Percentiles rank a stretch among this genome's conserved stretches.
Evolutionary conservation across 768 basidiomycete species (phyloP).

Genomic region (Albatrellus ellisii): DNA sequence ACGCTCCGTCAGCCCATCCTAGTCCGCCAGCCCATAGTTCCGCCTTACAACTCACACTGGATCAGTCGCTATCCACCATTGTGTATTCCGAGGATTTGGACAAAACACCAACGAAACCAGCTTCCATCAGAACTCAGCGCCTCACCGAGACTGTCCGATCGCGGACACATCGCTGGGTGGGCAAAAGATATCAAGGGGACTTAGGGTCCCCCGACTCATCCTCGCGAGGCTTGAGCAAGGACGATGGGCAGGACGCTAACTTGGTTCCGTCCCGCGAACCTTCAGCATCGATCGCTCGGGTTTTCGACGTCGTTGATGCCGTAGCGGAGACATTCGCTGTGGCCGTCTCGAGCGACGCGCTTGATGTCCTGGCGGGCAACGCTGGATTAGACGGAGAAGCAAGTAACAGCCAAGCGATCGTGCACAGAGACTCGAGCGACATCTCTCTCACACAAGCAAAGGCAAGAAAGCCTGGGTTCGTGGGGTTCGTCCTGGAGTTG

Average conservation of each 20-base stretch:
- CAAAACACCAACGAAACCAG: conserved; percentile 11
- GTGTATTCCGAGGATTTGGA: conserved; percentile 7
- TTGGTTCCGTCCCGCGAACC: neutral
- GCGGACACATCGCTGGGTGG: conserved; percentile 47
- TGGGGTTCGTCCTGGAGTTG: conserved; percentile 40
- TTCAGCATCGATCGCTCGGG: neutral
- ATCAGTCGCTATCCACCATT: conserved; percentile 13
- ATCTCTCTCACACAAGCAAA: too few relatives aligned
- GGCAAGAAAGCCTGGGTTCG: conserved; percentile 18
- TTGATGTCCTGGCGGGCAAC: neutral
- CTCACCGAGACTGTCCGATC: conserved; percentile 40
- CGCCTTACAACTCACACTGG: conserved; percentile 9
- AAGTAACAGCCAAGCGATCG: too few relatives aligned
- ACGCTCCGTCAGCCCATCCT: too few relatives aligned
- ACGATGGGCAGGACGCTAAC: neutral
- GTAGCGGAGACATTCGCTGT: neutral
- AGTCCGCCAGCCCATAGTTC: conserved; percentile 1
- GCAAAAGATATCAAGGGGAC: conserved; percentile 37
- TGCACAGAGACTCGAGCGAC: too few relatives aligned
- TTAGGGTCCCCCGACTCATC: neutral
- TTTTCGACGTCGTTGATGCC: neutral
- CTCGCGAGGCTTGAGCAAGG: neutral
- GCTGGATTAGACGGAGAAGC: too few relatives aligned
- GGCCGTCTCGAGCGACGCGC: neutral
- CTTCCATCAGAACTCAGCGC: conserved; percentile 16